Conservation (phyloP, 768 basidiomycete species). For the Tricholoma saponaceum region DNA sequence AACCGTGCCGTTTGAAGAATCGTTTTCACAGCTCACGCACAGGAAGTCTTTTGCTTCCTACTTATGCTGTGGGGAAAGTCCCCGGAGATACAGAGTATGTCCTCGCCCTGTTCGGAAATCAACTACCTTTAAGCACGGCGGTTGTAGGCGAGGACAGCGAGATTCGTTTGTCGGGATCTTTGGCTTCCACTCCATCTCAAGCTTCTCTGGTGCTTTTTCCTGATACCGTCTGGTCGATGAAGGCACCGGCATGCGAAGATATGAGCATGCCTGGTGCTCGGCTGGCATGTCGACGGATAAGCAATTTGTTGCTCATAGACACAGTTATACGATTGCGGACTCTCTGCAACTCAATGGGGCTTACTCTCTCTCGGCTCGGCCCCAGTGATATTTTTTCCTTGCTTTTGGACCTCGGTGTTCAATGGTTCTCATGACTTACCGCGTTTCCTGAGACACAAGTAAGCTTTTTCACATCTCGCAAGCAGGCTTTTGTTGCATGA, state of each 20-base stretch:
- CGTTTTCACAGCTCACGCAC: conserved; percentile 83
- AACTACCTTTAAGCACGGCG: conserved; percentile 69
- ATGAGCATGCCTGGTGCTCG: conserved; percentile 61
- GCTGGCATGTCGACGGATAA: conserved; percentile 30
- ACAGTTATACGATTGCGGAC: conserved; percentile 84
- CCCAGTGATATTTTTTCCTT: conserved; percentile 38
- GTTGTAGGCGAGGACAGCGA: conserved; percentile 51
- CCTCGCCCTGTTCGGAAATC: conserved; percentile 64
- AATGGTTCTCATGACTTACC: neutral
- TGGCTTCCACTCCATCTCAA: conserved; percentile 41
- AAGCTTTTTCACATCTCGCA: conserved; percentile 11
- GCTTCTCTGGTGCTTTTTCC: conserved; percentile 52
- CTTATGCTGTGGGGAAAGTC: conserved; percentile 88
- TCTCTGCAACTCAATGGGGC: conserved; percentile 81
- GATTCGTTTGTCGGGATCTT: conserved; percentile 36
- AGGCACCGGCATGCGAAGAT: conserved; percentile 66
- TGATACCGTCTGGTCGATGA: conserved; percentile 30
- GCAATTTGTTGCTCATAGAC: conserved; percentile 75
- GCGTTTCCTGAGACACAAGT: neutral
- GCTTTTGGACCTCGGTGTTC: neutral
- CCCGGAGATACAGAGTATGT: conserved; percentile 81
- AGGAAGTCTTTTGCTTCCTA: conserved; percentile 45
- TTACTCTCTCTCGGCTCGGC: conserved; percentile 74
- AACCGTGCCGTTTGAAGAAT: conserved; percentile 66
- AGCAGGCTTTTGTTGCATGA: conserved; percentile 36